A percentile compares a stretch with the other conserved stretches of the same genome.
phyloP scores from a whole-genome alignment of 441 rosid genomes.

The Omphalea diandra region DNA sequence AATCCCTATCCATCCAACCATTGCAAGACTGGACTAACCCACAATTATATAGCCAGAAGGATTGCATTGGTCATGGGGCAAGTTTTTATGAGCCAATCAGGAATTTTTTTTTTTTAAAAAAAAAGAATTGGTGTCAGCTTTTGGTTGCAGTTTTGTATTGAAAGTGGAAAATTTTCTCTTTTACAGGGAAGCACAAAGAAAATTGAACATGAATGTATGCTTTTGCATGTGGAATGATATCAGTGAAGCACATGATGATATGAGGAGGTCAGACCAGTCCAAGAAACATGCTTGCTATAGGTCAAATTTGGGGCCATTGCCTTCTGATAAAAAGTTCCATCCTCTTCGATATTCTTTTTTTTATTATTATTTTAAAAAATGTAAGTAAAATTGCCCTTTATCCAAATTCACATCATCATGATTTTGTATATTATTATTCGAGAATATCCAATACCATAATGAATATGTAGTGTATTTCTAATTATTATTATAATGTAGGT shows the following conservation, averaged over 20 bases:
- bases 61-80: no score
- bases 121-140: constrained; percentile 33
- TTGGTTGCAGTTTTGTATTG: constrained; percentile 28
- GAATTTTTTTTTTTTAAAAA: no score
- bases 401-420: constrained; percentile 14
- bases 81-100: neutral
- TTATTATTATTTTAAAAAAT: neutral
- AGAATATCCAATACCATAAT: no score
- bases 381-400: no score
- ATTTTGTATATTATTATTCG: no score
- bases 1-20: no score
- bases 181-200: constrained; percentile 30
- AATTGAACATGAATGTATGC: constrained; percentile 44
- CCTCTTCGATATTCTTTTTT: no score
- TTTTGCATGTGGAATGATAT: constrained; percentile 44
- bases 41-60: no score
- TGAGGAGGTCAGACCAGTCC: constrained; percentile 18
- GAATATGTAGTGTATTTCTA: no score
- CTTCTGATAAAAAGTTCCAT: no score
- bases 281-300: constrained; percentile 17
- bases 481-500: no score
- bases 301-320: constrained; percentile 27
- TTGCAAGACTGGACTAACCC: no score
- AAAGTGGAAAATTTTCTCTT: constrained; percentile 9
- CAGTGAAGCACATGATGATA: constrained; percentile 53